These are phyloP conservation scores for Flaveria trinervia DNA, from an alignment of 129 eudicot genomes.

Conservation along the genomic window DNA sequence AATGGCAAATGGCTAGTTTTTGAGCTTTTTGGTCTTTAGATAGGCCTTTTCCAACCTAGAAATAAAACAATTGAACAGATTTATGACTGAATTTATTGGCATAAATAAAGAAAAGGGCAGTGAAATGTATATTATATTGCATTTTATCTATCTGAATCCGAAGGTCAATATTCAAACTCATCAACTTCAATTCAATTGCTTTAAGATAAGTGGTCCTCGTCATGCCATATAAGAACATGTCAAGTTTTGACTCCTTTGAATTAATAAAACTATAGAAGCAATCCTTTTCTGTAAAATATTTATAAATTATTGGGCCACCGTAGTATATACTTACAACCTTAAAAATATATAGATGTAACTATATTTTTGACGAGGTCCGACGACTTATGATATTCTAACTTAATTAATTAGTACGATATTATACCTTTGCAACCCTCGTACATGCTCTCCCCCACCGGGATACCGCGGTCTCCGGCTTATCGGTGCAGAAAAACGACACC, in stretches of 20 bases:
- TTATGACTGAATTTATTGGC: slow-evolving; percentile 1
- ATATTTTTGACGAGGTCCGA: slow-evolving; percentile 18
- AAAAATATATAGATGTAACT: not conserved
- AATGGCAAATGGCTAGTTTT: slow-evolving; percentile 72
- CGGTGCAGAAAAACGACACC: slow-evolving; percentile 48
- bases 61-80: not conserved
- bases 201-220: slow-evolving; percentile 17
- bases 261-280: no score
- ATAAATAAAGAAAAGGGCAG: slow-evolving; percentile 20
- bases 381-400: not conserved
- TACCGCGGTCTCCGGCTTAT: slow-evolving; percentile 65
- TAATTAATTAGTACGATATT: not conserved
- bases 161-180: slow-evolving; percentile 38
- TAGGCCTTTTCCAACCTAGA: slow-evolving; percentile 86
- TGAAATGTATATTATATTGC: not conserved
- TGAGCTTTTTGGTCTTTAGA: slow-evolving; percentile 75
- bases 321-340: not conserved
- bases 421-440: slow-evolving; percentile 83
- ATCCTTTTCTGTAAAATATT: not conserved
- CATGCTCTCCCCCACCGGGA: slow-evolving; percentile 88
- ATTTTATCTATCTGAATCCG: slow-evolving; percentile 3
- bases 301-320: not conserved
- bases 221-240: slow-evolving; percentile 32
- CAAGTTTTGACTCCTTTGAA: slow-evolving; percentile 22
- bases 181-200: slow-evolving; percentile 25